These are phyloP conservation scores for Auriscalpium orientale DNA, from an alignment of 768 basidiomycete genomes.

Conservation along the genomic window DNA sequence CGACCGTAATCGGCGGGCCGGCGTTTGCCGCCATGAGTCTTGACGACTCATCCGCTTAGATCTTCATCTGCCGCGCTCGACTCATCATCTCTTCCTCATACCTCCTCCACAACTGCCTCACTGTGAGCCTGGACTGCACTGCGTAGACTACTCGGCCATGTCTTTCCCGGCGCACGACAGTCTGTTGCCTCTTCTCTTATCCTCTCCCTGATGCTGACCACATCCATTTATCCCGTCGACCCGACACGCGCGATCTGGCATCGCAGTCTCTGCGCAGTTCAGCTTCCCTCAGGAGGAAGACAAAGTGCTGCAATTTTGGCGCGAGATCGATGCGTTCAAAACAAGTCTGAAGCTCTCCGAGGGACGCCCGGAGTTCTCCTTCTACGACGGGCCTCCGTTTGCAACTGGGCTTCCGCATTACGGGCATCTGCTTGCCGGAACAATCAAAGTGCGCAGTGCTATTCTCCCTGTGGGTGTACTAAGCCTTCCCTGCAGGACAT, in stretches of 20 bases:
- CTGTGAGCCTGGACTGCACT: no score
- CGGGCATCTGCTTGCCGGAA: slow-evolving; percentile 88
- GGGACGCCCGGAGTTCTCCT: slow-evolving; percentile 84
- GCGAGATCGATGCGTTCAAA: slow-evolving; percentile 95
- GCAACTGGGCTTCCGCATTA: slow-evolving; percentile 97
- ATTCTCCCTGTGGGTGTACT: background rate
- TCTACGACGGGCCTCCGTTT: slow-evolving; percentile 97
- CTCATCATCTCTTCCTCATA: no score
- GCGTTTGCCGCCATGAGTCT: no score
- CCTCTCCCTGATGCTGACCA: background rate
- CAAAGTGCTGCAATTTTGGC: slow-evolving; percentile 87
- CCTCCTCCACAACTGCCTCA: no score
- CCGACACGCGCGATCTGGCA: slow-evolving; percentile 4
- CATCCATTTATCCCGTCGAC: background rate
- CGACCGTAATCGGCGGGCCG: no score
- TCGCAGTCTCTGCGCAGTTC: slow-evolving; percentile 64
- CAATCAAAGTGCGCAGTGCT: slow-evolving; percentile 70
- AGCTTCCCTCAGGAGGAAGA: slow-evolving; percentile 85
- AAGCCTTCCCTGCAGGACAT: slow-evolving; percentile 63
- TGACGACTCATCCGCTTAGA: no score
- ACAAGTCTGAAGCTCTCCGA: slow-evolving; percentile 90
- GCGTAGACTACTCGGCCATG: slow-evolving; percentile 31
- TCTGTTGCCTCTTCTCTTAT: slow-evolving; percentile 28
- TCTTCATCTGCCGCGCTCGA: no score
- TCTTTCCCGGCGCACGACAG: slow-evolving; percentile 67